Conservation (phyloP, 2,329 filamentous ascomycete species). For the Daldinia sp. region DNA sequence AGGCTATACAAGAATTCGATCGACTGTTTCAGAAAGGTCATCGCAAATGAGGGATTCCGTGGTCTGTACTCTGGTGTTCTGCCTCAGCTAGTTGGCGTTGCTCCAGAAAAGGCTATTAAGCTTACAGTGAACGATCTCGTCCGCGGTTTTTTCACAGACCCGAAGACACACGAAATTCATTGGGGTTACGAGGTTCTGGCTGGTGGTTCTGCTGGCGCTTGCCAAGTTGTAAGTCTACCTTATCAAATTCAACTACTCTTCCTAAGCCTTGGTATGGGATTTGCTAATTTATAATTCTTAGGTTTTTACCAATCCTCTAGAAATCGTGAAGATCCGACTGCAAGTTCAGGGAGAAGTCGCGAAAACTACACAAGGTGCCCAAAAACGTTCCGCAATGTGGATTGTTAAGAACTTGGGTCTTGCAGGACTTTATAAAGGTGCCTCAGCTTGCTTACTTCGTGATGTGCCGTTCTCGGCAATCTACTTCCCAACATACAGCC, state of each 20-base stretch:
- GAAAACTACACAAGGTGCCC: constrained; percentile 84
- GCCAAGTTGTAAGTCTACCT: constrained; percentile 84
- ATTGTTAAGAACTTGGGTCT: constrained; percentile 96
- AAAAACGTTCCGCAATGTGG: constrained; percentile 95
- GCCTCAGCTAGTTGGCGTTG: constrained; percentile 95
- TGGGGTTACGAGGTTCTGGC: constrained; percentile 81
- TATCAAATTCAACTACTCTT: background rate
- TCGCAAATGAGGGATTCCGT: constrained; percentile 89
- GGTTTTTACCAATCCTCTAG: constrained; percentile 97
- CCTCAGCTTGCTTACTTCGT: constrained; percentile 90
- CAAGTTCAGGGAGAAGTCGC: constrained; percentile 97
- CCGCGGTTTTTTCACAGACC: constrained; percentile 78
- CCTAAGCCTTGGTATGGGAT: background rate
- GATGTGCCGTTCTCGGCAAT: constrained; percentile 99
- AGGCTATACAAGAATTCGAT: constrained; percentile 96
- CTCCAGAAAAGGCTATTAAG: constrained; percentile 99
- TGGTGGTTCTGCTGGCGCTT: constrained; percentile 89
- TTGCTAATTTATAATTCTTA: constrained; percentile 34
- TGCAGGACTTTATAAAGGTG: constrained; percentile 95
- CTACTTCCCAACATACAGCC: constrained; percentile 97
- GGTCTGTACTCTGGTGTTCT: constrained; percentile 95
- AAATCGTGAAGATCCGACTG: constrained; percentile 99
- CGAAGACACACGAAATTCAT: constrained; percentile 78
- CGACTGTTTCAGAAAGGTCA: constrained; percentile 93
- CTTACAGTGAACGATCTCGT: constrained; percentile 97